Percentiles rank a stretch among this genome's conserved stretches.
Conservation (phyloP, 495 filamentous ascomycete genomes). For the Aspergillus haitiensis region DNA sequence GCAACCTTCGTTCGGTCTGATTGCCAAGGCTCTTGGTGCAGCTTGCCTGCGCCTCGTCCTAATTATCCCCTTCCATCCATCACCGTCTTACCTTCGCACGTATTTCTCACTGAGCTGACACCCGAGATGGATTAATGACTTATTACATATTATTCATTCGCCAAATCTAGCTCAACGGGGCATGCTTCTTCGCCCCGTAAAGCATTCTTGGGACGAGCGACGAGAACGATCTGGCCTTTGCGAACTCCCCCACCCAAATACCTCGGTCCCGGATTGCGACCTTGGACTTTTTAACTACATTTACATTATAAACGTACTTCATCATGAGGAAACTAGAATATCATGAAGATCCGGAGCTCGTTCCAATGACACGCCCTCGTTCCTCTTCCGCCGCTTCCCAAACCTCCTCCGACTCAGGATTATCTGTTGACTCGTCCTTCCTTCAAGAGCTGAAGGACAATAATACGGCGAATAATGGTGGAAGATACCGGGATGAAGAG, state of each 20-base stretch:
- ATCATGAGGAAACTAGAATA: slow-evolving; percentile 38
- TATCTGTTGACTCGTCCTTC: slow-evolving; percentile 41
- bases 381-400: slow-evolving; percentile 34
- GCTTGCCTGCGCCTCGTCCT: too few species aligned
- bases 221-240: not conserved
- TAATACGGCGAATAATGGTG: slow-evolving; percentile 10
- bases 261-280: slow-evolving; percentile 4
- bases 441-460: slow-evolving; percentile 32
- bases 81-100: too few species aligned
- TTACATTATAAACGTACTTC: slow-evolving; percentile 7
- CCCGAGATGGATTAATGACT: too few species aligned
- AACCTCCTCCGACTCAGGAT: slow-evolving; percentile 39
- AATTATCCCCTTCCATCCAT: too few species aligned
- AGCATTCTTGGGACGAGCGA: not conserved
- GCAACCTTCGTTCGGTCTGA: too few species aligned
- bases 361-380: slow-evolving; percentile 30
- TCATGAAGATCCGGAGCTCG: slow-evolving; percentile 30
- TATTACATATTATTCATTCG: not conserved
- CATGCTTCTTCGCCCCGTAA: not conserved
- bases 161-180: not conserved
- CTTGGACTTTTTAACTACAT: not conserved
- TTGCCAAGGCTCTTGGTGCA: too few species aligned
- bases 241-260: not conserved
- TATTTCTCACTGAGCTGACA: too few species aligned
- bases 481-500: slow-evolving; percentile 43